A percentile compares a stretch with the other conserved stretches of the same genome.
Conservation (phyloP, 176 grass and related monocot species). For the Guadua angustifolia region DNA sequence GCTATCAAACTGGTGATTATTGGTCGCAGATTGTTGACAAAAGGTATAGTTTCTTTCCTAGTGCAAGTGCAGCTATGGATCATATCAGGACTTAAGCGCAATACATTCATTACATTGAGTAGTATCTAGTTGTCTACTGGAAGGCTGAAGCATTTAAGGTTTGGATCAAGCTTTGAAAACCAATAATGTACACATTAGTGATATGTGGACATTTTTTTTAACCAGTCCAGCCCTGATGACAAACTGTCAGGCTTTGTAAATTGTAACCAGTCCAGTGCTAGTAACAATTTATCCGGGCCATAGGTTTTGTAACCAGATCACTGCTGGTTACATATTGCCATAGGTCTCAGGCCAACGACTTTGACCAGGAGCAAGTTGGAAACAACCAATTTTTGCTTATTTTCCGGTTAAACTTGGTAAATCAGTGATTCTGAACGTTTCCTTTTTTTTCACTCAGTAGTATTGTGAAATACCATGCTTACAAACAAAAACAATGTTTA, state of each 20-base stretch:
- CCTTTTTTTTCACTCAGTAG: background rate
- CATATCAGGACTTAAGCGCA: background rate
- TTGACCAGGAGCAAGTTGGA: background rate
- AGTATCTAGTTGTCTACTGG: background rate
- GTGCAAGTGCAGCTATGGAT: conserved; percentile 1
- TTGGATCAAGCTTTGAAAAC: conserved; percentile 13
- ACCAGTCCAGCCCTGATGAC: background rate
- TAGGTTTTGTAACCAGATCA: background rate
- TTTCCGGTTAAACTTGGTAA: conserved; percentile 9
- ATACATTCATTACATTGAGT: background rate
- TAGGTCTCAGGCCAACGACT: background rate
- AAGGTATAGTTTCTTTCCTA: conserved; percentile 65
- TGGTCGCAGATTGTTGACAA: conserved; percentile 93
- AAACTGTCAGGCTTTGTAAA: background rate
- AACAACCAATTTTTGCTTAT: background rate
- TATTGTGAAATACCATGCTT: conserved; percentile 14
- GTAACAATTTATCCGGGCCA: background rate
- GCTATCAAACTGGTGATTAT: conserved; percentile 72
- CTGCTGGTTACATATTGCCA: background rate
- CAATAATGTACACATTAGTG: background rate
- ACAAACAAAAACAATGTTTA: background rate
- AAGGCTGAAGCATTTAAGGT: background rate
- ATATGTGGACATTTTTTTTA: conserved; percentile 9
- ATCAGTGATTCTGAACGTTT: background rate
- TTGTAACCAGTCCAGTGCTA: background rate